Conservation (phyloP, 768 basidiomycete genomes). For the Lactifluus echinatus region DNA sequence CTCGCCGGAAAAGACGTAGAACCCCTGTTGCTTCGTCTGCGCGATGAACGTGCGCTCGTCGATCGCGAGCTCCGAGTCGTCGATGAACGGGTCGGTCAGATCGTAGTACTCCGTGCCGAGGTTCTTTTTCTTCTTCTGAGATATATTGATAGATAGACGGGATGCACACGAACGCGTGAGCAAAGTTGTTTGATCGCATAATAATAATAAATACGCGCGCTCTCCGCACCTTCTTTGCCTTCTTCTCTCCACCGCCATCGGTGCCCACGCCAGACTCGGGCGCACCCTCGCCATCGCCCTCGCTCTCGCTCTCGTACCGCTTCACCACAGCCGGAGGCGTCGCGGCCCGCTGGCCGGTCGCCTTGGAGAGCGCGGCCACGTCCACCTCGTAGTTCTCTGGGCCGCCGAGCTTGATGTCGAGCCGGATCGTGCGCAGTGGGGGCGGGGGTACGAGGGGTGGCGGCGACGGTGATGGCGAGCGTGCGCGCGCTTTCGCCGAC, state of each 20-base stretch:
- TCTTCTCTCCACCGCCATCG: conserved; percentile 28
- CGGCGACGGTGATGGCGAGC: conserved; percentile 52
- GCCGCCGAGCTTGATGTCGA: conserved; percentile 63
- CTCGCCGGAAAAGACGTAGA: conserved; percentile 85
- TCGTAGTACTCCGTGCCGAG: conserved; percentile 77
- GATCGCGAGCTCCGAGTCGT: conserved; percentile 87
- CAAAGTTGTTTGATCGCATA: too few species aligned
- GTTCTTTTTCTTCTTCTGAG: conserved; percentile 35
- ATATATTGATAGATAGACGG: too few species aligned
- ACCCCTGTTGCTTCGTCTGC: conserved; percentile 86
- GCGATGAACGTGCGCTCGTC: conserved; percentile 90
- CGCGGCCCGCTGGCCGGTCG: conserved; percentile 53
- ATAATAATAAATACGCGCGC: neutral
- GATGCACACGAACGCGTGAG: too few species aligned
- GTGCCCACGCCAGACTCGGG: conserved; percentile 15
- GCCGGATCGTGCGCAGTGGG: conserved; percentile 54
- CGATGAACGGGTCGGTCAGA: conserved; percentile 87
- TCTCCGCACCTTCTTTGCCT: conserved; percentile 32
- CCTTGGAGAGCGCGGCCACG: conserved; percentile 47
- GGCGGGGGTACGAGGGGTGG: conserved; percentile 37
- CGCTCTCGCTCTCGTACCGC: conserved; percentile 46
- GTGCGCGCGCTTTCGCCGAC: conserved; percentile 37
- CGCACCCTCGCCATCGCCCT: conserved; percentile 38
- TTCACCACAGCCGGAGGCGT: conserved; percentile 40
- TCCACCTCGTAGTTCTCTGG: conserved; percentile 71